phyloP scores from a whole-genome alignment of 352 stramenopile genomes.

The Globisporangium okanoganense region DNA sequence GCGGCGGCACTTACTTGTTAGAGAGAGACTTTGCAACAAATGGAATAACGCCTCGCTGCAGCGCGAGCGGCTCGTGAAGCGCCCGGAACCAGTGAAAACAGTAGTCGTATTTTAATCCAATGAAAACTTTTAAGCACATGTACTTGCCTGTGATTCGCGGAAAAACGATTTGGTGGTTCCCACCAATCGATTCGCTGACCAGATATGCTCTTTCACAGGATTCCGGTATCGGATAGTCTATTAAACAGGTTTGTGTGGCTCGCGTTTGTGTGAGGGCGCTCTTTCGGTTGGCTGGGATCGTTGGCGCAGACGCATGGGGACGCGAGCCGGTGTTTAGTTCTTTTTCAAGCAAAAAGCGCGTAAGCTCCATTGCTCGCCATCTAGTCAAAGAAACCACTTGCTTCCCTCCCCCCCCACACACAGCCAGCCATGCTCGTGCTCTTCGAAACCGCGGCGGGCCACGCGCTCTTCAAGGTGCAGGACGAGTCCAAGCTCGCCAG shows the following conservation, averaged over 20 bases:
- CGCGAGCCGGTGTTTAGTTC: constrained; percentile 11
- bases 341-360: constrained; percentile 16
- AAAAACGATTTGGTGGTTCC: constrained; percentile 20
- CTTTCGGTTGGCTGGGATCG: constrained; percentile 19
- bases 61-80: neutral
- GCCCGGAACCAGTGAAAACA: constrained; percentile 44
- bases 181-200: constrained; percentile 28
- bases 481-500: constrained; percentile 91
- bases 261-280: neutral
- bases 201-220: constrained; percentile 16
- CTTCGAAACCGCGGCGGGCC: constrained; percentile 98
- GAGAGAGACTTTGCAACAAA: constrained; percentile 89
- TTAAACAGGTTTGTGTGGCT: neutral
- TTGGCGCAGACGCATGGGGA: neutral
- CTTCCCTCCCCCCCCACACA: neutral
- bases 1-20: constrained; percentile 68
- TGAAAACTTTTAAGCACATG: too few species aligned
- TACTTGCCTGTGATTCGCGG: constrained; percentile 10
- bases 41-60: constrained; percentile 18
- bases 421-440: constrained; percentile 94
- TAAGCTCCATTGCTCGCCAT: neutral
- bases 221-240: neutral
- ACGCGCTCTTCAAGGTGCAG: constrained; percentile 99
- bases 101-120: constrained; percentile 16
- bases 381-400: neutral